A percentile compares a stretch with the other conserved stretches of the same genome.
Evolutionary conservation across 345 rosid species (phyloP).

Genomic region (Erodium maritimum): DNA sequence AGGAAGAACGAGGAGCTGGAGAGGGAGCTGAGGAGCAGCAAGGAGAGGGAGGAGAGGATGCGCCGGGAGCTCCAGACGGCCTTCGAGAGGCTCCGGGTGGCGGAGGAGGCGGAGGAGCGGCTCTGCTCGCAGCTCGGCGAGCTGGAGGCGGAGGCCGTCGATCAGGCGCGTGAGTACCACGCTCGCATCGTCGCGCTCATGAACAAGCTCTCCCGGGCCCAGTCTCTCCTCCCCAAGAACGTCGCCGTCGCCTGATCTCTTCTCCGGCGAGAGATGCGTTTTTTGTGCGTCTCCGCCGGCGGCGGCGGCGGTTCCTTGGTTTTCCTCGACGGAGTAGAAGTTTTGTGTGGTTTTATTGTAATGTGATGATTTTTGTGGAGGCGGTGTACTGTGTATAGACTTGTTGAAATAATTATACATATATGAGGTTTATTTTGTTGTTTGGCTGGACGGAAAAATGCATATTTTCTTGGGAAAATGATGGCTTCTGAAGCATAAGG

Average conservation of each 20-base stretch:
- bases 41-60: slow-evolving; percentile 42
- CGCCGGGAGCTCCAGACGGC: slow-evolving; percentile 36
- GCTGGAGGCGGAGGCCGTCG: slow-evolving; percentile 70
- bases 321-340: no score
- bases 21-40: slow-evolving; percentile 30
- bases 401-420: no score
- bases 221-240: slow-evolving; percentile 8
- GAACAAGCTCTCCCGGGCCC: slow-evolving; percentile 48
- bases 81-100: slow-evolving; percentile 46
- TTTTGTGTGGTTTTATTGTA: no score
- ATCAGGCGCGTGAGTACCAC: slow-evolving; percentile 55
- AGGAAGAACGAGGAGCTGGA: slow-evolving; percentile 55
- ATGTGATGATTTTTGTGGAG: no score
- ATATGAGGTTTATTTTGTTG: no score
- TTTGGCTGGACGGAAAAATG: no score
- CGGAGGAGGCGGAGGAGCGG: slow-evolving; percentile 78
- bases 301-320: no score
- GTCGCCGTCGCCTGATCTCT: slow-evolving; percentile 1
- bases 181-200: slow-evolving; percentile 47
- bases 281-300: no score
- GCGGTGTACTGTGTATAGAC: no score
- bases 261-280: background rate
- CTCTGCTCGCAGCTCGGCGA: slow-evolving; percentile 78
- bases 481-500: no score
- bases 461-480: no score